phyloP scores from a whole-genome alignment of 2,329 filamentous ascomycete species.

The Mycogone perniciosa region DNA sequence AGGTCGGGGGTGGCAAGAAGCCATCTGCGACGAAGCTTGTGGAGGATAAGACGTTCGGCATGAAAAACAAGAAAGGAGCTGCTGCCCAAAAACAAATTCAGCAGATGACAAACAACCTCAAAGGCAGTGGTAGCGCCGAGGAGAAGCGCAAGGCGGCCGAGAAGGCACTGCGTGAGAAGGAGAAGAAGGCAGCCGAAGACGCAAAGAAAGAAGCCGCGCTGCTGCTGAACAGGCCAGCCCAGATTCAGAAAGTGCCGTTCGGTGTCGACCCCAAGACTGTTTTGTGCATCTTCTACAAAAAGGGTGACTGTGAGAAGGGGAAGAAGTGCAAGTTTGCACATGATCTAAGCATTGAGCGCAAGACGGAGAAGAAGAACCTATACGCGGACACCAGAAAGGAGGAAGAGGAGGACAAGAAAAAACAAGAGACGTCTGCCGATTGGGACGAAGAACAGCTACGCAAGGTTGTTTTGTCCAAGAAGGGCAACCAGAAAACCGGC shows the following conservation, averaged over 20 bases:
- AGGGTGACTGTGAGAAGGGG: constrained; percentile 94
- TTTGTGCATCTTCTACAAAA: constrained; percentile 93
- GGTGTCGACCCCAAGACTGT: constrained; percentile 98
- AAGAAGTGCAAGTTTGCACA: constrained; percentile 98
- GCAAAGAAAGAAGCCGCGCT: constrained; percentile 75
- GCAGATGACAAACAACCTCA: constrained; percentile 68
- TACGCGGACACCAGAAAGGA: constrained; percentile 77
- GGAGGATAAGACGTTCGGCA: constrained; percentile 96
- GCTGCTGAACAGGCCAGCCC: constrained; percentile 83
- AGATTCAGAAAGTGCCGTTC: constrained; percentile 96
- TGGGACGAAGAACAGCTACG: constrained; percentile 97
- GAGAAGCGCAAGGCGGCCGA: constrained; percentile 74
- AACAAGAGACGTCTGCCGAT: constrained; percentile 86
- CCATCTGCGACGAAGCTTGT: constrained; percentile 55
- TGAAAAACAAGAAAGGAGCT: constrained; percentile 99
- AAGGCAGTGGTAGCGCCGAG: constrained; percentile 71
- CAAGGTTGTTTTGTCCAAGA: constrained; percentile 87
- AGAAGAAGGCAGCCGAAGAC: constrained; percentile 85
- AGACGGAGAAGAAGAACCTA: constrained; percentile 84
- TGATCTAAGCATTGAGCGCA: constrained; percentile 81
- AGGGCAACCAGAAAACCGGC: constrained; percentile 89
- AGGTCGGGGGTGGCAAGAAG: constrained; percentile 50
- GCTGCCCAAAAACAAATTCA: constrained; percentile 86
- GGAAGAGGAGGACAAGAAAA: constrained; percentile 67
- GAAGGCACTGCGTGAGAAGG: constrained; percentile 64